These are phyloP conservation scores for Filobasidium floriforme DNA, from an alignment of 768 basidiomycete genomes.

Conservation along the genomic window DNA sequence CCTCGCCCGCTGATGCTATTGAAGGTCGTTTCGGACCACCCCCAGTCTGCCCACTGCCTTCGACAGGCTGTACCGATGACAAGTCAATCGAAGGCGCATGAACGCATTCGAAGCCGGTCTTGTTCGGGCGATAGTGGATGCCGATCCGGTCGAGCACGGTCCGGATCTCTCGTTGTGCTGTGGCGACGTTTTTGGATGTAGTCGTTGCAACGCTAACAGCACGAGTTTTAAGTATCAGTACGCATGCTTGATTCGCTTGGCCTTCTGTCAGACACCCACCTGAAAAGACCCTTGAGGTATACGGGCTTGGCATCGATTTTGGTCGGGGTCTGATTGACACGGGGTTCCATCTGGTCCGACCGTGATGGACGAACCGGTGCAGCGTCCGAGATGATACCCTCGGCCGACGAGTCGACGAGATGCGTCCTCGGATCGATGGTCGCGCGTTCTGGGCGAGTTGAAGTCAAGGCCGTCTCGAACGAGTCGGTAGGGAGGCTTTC, in stretches of 20 bases:
- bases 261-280: slow-evolving; percentile 49
- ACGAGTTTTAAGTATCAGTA: slow-evolving; percentile 10
- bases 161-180: slow-evolving; percentile 75
- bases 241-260: neutral
- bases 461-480: neutral
- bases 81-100: slow-evolving; percentile 91
- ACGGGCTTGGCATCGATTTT: slow-evolving; percentile 82
- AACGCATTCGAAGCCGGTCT: slow-evolving; percentile 89
- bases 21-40: neutral
- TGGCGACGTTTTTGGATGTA: slow-evolving; percentile 72
- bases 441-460: neutral
- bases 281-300: slow-evolving; percentile 92
- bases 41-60: neutral
- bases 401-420: neutral
- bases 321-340: slow-evolving; percentile 30
- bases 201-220: slow-evolving; percentile 75
- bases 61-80: slow-evolving; percentile 52
- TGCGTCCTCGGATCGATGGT: neutral
- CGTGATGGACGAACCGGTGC: neutral
- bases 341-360: slow-evolving; percentile 9
- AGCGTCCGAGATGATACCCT: neutral
- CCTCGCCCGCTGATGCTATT: slow-evolving; percentile 26
- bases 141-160: slow-evolving; percentile 88
- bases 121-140: slow-evolving; percentile 84
- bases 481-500: neutral